Conservation (phyloP, 441 rosid species). For the Eutrema salsugineum region DNA sequence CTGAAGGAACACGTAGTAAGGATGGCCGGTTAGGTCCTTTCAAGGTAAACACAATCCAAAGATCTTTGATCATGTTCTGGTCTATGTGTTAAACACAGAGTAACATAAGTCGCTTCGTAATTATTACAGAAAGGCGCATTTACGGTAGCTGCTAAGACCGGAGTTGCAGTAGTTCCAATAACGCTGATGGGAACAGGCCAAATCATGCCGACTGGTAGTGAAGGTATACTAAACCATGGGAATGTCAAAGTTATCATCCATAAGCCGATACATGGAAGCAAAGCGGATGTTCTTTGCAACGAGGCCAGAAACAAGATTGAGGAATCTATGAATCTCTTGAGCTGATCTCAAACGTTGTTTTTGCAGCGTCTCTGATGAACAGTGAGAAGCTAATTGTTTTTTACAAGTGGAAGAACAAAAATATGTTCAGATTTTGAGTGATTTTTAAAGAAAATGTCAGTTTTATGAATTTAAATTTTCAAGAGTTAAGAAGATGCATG, state of each 20-base stretch:
- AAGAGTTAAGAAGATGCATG: background rate
- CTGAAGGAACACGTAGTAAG: slow-evolving; percentile 90
- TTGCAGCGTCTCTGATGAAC: background rate
- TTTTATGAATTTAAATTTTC: background rate
- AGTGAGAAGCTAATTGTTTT: background rate
- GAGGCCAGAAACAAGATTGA: slow-evolving; percentile 68
- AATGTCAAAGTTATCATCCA: slow-evolving; percentile 67
- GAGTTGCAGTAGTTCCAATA: slow-evolving; percentile 78
- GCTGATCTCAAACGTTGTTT: slow-evolving; percentile 27
- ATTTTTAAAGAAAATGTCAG: background rate
- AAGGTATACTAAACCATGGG: slow-evolving; percentile 66
- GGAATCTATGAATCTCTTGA: slow-evolving; percentile 35
- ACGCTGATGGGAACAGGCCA: slow-evolving; percentile 83
- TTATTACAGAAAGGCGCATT: slow-evolving; percentile 84
- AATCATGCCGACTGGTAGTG: slow-evolving; percentile 82
- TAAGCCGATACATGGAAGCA: slow-evolving; percentile 63
- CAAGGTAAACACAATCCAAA: slow-evolving; percentile 51
- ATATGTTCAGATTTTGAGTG: background rate
- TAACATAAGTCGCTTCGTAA: background rate
- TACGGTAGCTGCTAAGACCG: slow-evolving; percentile 76
- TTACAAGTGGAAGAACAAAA: slow-evolving; percentile 6
- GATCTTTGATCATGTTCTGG: background rate
- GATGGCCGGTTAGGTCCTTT: slow-evolving; percentile 77
- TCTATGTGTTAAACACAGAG: background rate
- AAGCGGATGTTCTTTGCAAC: slow-evolving; percentile 53